A percentile compares a stretch with the other conserved stretches of the same genome.
Conservation (phyloP, 805 yeast genomes). For the Ogataea paradorogensis region DNA sequence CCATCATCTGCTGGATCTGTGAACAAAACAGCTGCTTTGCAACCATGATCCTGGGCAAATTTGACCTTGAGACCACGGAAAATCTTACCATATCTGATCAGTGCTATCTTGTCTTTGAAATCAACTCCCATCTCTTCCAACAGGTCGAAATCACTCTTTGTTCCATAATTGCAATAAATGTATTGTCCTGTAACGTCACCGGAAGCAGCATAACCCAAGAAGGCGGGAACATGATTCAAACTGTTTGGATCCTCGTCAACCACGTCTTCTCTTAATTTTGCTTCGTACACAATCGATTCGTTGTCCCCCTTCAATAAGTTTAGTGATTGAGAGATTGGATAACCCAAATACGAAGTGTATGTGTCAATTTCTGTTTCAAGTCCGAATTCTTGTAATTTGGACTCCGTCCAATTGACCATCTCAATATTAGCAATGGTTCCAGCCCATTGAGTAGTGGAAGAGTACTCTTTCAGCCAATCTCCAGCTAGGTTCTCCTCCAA, state of each 20-base stretch:
- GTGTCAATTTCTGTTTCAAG: slow-evolving; percentile 49
- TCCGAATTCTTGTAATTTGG: slow-evolving; percentile 60
- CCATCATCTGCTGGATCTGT: slow-evolving; percentile 70
- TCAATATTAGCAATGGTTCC: slow-evolving; percentile 42
- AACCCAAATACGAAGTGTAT: slow-evolving; percentile 61
- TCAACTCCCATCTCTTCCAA: slow-evolving; percentile 47
- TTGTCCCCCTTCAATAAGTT: slow-evolving; percentile 33
- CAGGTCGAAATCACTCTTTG: slow-evolving; percentile 52
- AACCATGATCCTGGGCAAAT: slow-evolving; percentile 72
- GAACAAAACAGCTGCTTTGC: slow-evolving; percentile 62
- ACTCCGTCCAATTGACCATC: slow-evolving; percentile 56
- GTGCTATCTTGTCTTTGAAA: slow-evolving; percentile 56
- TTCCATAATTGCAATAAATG: slow-evolving; percentile 70
- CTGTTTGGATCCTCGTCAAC: slow-evolving; percentile 49
- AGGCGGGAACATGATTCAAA: slow-evolving; percentile 57
- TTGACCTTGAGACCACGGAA: slow-evolving; percentile 75
- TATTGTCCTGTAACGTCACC: slow-evolving; percentile 70
- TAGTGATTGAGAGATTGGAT: slow-evolving; percentile 56
- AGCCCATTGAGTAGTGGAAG: slow-evolving; percentile 56
- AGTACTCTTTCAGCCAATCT: slow-evolving; percentile 52
- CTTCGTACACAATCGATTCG: slow-evolving; percentile 40
- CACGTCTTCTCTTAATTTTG: slow-evolving; percentile 52
- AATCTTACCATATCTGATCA: slow-evolving; percentile 62
- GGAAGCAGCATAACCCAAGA: slow-evolving; percentile 72
- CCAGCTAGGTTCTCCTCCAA: slow-evolving; percentile 41